Evolutionary conservation across 2,329 filamentous ascomycete species (phyloP), one percentile per base, ranked within the genome.

Genomic region (Sclerotinia borealis): DNA sequence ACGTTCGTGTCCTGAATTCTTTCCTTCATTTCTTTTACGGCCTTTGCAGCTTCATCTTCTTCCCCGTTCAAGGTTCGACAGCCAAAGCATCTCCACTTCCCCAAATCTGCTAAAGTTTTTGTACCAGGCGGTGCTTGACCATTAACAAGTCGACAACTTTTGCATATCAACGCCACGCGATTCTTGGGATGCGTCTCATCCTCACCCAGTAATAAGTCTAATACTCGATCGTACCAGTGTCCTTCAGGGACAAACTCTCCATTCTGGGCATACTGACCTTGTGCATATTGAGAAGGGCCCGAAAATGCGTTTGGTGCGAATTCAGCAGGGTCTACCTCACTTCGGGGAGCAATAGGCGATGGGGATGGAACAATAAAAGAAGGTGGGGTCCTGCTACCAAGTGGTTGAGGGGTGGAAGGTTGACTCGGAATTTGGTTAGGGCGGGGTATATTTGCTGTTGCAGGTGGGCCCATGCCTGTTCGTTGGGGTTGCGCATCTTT

Each of bases 111-210:
- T 1, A 93, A 77, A 0, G 81, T 85, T 69, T 86, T 89, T 0
- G 90, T 88, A 1, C 95, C 95, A 0, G 95, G 93, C 1, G 95
- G 93, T 4, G 95, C 95, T 74, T 97, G 95, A 0, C 96, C 95
- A 74, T 99, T 99, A 54, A 99, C 93, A 1, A 97, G 83, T 36
- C 91, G 83, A 75, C 95, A 99, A 45, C 83, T 81, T 37, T 80
- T 76, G 77, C 95, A 99, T 62, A 99, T 91, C 67, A 99, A 80
- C 9, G 87, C 93, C 64, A 96, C 85, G 22, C 95, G 87, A 76
- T 98, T 98, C 79, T 92, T 96, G 2, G 93, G 85, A 15, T 90
- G 87, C 5, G 91, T 96, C 77, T 99, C 95, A 72, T 99, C 95
- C 73, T 99, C 95, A 56, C 95, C 95, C 0, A 99, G 83, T 31